Evolutionary conservation across 768 basidiomycete species (phyloP).

Genomic region (Gyrodon lividus): DNA sequence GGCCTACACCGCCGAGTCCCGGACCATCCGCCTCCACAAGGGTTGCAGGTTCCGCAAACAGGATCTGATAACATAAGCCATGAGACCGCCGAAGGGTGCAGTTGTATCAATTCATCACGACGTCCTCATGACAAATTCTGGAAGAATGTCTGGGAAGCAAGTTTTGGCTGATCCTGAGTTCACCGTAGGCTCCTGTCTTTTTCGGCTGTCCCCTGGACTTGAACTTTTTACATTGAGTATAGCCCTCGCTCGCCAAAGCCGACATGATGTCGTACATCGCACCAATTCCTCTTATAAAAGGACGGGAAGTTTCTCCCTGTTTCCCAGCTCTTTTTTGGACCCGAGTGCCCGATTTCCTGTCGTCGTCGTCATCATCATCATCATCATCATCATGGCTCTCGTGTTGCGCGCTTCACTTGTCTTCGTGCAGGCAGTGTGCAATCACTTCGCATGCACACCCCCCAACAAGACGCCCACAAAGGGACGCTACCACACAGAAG

Average conservation of each 20-base stretch:
- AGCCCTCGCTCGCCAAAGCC: slow-evolving; percentile 1
- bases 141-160: neutral
- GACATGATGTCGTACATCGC: neutral
- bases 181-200: neutral
- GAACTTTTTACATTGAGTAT: neutral
- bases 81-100: slow-evolving; percentile 2
- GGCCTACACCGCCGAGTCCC: neutral
- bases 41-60: too few relatives aligned
- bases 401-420: slow-evolving; percentile 45
- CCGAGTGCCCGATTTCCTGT: neutral
- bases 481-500: slow-evolving; percentile 52
- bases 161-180: neutral
- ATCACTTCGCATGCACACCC: slow-evolving; percentile 53
- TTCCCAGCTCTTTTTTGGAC: neutral
- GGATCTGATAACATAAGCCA: too few relatives aligned
- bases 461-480: slow-evolving; percentile 54
- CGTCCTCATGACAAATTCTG: slow-evolving; percentile 1
- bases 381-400: slow-evolving; percentile 50
- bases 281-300: slow-evolving; percentile 18
- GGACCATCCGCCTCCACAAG: too few relatives aligned
- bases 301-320: neutral
- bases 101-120: neutral
- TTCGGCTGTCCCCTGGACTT: neutral
- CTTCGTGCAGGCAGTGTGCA: slow-evolving; percentile 47
- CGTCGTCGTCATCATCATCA: too few relatives aligned